phyloP scores from a whole-genome alignment of 2,329 filamentous ascomycete species.

The Aureobasidium sp. region DNA sequence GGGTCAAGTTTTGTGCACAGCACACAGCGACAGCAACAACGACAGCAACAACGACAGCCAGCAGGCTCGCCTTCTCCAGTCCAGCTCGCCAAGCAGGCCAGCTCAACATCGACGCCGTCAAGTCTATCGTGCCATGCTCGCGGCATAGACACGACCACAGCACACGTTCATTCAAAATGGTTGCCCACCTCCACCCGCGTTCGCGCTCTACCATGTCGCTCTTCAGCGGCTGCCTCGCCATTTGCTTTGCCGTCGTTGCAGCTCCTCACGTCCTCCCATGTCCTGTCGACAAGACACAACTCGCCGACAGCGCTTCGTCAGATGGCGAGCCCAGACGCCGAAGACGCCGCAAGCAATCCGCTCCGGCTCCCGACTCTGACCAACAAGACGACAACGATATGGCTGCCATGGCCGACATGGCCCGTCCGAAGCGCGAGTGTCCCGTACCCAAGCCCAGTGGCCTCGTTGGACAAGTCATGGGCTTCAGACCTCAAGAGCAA shows the following conservation, averaged over 20 bases:
- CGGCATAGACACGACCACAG: not conserved
- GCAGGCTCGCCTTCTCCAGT: not conserved
- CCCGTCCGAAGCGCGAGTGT: slow-evolving; percentile 57
- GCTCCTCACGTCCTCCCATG: slow-evolving; percentile 87
- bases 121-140: not conserved
- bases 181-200: slow-evolving; percentile 72
- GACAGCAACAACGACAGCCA: not conserved
- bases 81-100: not conserved
- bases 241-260: slow-evolving; percentile 86
- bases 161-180: not conserved
- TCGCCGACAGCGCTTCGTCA: slow-evolving; percentile 55
- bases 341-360: slow-evolving; percentile 38
- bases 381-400: slow-evolving; percentile 9
- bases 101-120: not conserved
- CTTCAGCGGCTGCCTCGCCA: slow-evolving; percentile 84
- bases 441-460: slow-evolving; percentile 87
- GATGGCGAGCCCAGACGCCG: slow-evolving; percentile 24
- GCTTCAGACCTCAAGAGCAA: slow-evolving; percentile 41
- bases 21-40: too few species aligned
- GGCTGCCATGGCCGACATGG: slow-evolving; percentile 12
- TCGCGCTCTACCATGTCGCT: slow-evolving; percentile 89
- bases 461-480: slow-evolving; percentile 65
- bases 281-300: slow-evolving; percentile 65
- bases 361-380: slow-evolving; percentile 21
- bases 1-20: not conserved